Evolutionary conservation across 2,329 filamentous ascomycete species (phyloP).

Genomic region (Nigrospora sphaerica): DNA sequence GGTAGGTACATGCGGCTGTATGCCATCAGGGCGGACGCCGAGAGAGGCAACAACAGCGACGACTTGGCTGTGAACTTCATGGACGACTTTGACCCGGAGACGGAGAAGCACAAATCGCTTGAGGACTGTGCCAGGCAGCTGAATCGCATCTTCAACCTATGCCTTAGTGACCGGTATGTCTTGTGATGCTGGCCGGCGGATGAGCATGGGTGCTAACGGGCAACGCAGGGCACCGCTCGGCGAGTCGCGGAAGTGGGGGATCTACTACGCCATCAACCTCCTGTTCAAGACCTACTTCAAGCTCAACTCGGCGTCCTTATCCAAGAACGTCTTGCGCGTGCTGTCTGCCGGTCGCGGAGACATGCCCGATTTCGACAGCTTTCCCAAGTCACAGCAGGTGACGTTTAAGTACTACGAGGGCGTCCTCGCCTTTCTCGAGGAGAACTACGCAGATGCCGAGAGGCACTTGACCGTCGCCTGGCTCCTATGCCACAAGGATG

Average conservation of each 20-base stretch:
- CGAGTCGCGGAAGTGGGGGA: conserved; percentile 94
- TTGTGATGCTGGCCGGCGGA: background rate
- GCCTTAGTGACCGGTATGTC: conserved; percentile 76
- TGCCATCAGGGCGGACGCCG: conserved; percentile 83
- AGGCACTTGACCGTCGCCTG: conserved; percentile 74
- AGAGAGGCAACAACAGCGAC: conserved; percentile 38
- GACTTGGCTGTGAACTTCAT: conserved; percentile 46
- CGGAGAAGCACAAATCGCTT: conserved; percentile 74
- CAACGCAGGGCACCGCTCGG: conserved; percentile 64
- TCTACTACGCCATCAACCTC: conserved; percentile 90
- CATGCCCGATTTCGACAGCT: conserved; percentile 71
- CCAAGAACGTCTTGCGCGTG: conserved; percentile 81
- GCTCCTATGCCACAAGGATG: conserved; percentile 68
- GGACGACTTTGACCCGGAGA: conserved; percentile 74
- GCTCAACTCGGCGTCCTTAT: conserved; percentile 82
- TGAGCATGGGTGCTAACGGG: conserved; percentile 9
- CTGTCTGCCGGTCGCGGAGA: conserved; percentile 71
- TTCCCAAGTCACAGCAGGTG: conserved; percentile 84
- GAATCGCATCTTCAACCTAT: conserved; percentile 87
- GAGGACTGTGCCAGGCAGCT: conserved; percentile 87
- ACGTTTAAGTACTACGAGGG: conserved; percentile 97
- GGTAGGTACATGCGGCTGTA: conserved; percentile 83
- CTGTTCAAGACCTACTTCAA: conserved; percentile 99
- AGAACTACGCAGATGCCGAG: conserved; percentile 83
- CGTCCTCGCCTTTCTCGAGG: conserved; percentile 87